Percentiles rank a stretch among this genome's conserved stretches.
These are phyloP conservation scores for Butyriboletus loyo DNA, from an alignment of 768 basidiomycete genomes.

Conservation along the genomic window DNA sequence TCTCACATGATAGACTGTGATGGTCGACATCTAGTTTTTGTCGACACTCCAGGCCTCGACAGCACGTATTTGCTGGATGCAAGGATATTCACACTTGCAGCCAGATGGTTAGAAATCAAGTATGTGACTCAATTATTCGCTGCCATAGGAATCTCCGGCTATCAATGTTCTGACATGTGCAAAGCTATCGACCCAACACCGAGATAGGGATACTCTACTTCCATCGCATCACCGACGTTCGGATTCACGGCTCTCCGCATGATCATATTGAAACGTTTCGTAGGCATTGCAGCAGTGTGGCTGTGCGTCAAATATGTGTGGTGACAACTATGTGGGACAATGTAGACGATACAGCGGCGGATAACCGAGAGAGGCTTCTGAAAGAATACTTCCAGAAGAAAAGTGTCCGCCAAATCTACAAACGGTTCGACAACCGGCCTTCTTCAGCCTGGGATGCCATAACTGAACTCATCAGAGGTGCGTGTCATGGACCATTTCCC, in stretches of 20 bases:
- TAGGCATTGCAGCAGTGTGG: background rate
- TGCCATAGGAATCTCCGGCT: background rate
- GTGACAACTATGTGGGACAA: conserved; percentile 13
- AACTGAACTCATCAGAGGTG: background rate
- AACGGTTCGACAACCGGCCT: conserved; percentile 1
- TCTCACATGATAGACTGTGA: background rate
- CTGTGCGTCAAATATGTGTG: background rate
- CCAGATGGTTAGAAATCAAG: background rate
- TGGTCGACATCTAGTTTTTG: background rate
- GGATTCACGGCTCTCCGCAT: background rate
- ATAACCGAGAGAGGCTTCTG: background rate
- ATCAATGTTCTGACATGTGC: background rate
- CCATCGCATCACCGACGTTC: conserved; percentile 5
- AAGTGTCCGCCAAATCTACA: background rate
- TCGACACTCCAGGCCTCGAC: conserved; percentile 10
- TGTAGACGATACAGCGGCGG: background rate
- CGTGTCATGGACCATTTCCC: background rate
- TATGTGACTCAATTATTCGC: background rate
- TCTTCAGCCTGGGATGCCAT: background rate
- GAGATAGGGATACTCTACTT: conserved; percentile 5
- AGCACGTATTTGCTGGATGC: background rate
- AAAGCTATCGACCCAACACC: background rate
- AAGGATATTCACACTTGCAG: background rate
- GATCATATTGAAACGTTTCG: conserved; percentile 1
- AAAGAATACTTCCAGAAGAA: background rate